Conservation (phyloP, 331 rosid genomes). For the Erythrophleum ivorense region DNA sequence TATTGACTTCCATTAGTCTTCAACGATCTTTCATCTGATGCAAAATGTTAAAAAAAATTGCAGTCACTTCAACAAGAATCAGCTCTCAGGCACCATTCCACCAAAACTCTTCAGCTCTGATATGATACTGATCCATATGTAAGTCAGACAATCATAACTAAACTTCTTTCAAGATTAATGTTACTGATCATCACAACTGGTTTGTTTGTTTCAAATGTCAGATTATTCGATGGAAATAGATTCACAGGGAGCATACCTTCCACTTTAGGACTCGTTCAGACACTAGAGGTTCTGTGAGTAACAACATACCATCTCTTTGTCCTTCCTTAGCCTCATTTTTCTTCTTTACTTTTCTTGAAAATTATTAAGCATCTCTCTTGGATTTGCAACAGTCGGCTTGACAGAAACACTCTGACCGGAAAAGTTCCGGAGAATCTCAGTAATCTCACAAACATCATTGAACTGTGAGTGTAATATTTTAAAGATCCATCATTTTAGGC, state of each 20-base stretch:
- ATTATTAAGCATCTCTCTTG: neutral
- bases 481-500: too few species aligned
- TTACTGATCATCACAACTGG: constrained; percentile 18
- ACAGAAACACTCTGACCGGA: constrained; percentile 76
- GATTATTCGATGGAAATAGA: constrained; percentile 78
- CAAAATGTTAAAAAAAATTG: too few species aligned
- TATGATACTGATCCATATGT: constrained; percentile 76
- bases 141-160: too few species aligned
- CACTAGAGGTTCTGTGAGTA: constrained; percentile 96
- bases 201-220: constrained; percentile 40
- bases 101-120: constrained; percentile 64
- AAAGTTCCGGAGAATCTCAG: constrained; percentile 67
- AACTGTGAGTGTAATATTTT: constrained; percentile 72
- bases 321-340: constrained; percentile 21
- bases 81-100: constrained; percentile 71
- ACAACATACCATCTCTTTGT: too few species aligned
- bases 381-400: constrained; percentile 73
- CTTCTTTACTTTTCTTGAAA: neutral
- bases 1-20: constrained; percentile 20
- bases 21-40: too few species aligned
- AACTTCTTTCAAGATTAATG: too few species aligned
- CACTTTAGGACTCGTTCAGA: constrained; percentile 68
- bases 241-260: constrained; percentile 67
- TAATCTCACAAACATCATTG: constrained; percentile 64
- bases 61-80: constrained; percentile 86